Evolutionary conservation across 2,329 filamentous ascomycete species (phyloP).

Genomic region (Onygenales sp.): DNA sequence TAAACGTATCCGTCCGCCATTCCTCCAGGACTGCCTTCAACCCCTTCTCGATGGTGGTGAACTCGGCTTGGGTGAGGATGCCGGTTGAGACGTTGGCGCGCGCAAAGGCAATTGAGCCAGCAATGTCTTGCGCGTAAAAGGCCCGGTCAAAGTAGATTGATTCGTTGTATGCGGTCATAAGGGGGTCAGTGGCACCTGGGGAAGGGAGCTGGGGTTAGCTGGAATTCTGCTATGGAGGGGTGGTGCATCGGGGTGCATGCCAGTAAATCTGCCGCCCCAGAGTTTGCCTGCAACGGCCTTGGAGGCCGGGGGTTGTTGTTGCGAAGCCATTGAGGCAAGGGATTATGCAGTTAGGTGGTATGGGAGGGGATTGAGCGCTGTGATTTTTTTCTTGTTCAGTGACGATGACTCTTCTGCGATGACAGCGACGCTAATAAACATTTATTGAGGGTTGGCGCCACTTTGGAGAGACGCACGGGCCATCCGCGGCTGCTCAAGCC

Average conservation of each 20-base stretch:
- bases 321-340: background rate
- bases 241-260: conserved; percentile 19
- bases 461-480: too few species aligned
- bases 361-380: background rate
- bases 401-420: background rate
- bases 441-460: too few species aligned
- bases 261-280: conserved; percentile 43
- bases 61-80: conserved; percentile 62
- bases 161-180: conserved; percentile 74
- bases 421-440: background rate
- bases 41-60: conserved; percentile 58
- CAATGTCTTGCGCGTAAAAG: conserved; percentile 68
- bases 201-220: conserved; percentile 8
- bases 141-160: conserved; percentile 64
- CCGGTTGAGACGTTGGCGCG: conserved; percentile 62
- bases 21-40: conserved; percentile 42
- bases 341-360: background rate
- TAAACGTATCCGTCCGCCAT: conserved; percentile 21
- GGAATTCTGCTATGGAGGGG: background rate
- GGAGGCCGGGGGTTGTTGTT: conserved; percentile 1
- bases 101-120: conserved; percentile 66
- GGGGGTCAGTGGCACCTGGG: conserved; percentile 62
- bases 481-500: too few species aligned
- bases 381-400: background rate
- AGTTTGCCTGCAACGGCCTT: conserved; percentile 13